A percentile compares a stretch with the other conserved stretches of the same genome.
Conservation (phyloP, 768 basidiomycete genomes). For the Lactarius vividus region DNA sequence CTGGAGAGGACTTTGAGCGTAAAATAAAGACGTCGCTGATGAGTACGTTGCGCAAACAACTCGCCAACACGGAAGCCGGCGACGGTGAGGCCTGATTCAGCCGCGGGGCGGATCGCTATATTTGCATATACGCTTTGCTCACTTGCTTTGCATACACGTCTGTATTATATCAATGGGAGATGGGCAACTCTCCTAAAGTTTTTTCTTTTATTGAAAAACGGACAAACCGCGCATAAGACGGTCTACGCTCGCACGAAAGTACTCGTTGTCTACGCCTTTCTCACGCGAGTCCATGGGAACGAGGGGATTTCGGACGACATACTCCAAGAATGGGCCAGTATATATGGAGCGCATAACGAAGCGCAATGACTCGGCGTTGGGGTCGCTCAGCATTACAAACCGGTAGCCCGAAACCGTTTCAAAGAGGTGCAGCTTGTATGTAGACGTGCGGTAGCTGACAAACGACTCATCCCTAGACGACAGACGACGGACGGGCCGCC, state of each 20-base stretch:
- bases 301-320: constrained; percentile 90
- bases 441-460: constrained; percentile 83
- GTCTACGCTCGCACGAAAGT: constrained; percentile 79
- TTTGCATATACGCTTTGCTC: constrained; percentile 20
- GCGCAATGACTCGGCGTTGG: constrained; percentile 76
- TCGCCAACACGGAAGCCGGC: constrained; percentile 10
- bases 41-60: constrained; percentile 78
- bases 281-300: constrained; percentile 78
- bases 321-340: constrained; percentile 90
- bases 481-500: not conserved
- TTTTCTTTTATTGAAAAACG: constrained; percentile 38
- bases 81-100: constrained; percentile 6
- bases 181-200: not conserved
- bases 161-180: constrained; percentile 19
- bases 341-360: constrained; percentile 86
- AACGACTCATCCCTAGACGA: constrained; percentile 81
- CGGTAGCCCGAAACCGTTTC: constrained; percentile 92
- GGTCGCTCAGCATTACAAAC: constrained; percentile 92
- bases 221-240: constrained; percentile 63
- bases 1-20: constrained; percentile 53
- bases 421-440: constrained; percentile 91
- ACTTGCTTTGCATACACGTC: constrained; percentile 26
- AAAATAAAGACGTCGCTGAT: constrained; percentile 87
- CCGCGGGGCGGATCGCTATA: constrained; percentile 1
- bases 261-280: constrained; percentile 90